Conservation (phyloP, 331 rosid species). For the Spiraea crenata region DNA sequence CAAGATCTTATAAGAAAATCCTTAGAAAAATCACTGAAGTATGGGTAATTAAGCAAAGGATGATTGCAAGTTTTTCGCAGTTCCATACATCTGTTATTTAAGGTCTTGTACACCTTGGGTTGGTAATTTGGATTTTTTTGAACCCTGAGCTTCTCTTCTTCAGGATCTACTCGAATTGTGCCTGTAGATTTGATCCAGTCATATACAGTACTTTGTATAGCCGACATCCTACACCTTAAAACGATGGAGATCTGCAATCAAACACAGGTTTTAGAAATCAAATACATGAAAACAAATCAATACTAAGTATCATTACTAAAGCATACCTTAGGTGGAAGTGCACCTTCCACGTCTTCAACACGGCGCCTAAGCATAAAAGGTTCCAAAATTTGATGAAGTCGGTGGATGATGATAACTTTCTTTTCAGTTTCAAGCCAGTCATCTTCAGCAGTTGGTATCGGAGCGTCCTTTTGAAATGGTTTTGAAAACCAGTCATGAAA, state of each 20-base stretch:
- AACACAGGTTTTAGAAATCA: constrained; percentile 28
- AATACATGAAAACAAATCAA: constrained; percentile 19
- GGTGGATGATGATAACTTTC: constrained; percentile 89
- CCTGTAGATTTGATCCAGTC: constrained; percentile 98
- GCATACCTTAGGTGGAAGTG: constrained; percentile 90
- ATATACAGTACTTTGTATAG: constrained; percentile 88
- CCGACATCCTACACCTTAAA: constrained; percentile 88
- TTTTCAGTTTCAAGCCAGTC: constrained; percentile 99
- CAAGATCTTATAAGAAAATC: constrained; percentile 89
- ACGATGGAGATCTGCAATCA: constrained; percentile 80
- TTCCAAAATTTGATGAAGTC: constrained; percentile 99
- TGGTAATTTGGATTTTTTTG: constrained; percentile 73
- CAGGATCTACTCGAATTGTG: constrained; percentile 98
- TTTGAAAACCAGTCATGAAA: constrained; percentile 98
- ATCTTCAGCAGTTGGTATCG: constrained; percentile 78
- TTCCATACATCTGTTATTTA: constrained; percentile 98
- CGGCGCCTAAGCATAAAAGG: constrained; percentile 99
- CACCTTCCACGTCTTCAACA: constrained; percentile 99
- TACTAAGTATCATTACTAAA: constrained; percentile 25
- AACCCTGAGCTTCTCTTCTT: constrained; percentile 77
- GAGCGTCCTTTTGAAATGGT: constrained; percentile 93
- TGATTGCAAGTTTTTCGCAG: constrained; percentile 97
- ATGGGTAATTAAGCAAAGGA: constrained; percentile 94
- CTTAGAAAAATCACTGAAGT: constrained; percentile 81
- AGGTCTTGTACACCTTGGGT: constrained; percentile 79